These are phyloP conservation scores for Entonaema liquescens DNA, from an alignment of 495 filamentous ascomycete species.

Conservation along the genomic window DNA sequence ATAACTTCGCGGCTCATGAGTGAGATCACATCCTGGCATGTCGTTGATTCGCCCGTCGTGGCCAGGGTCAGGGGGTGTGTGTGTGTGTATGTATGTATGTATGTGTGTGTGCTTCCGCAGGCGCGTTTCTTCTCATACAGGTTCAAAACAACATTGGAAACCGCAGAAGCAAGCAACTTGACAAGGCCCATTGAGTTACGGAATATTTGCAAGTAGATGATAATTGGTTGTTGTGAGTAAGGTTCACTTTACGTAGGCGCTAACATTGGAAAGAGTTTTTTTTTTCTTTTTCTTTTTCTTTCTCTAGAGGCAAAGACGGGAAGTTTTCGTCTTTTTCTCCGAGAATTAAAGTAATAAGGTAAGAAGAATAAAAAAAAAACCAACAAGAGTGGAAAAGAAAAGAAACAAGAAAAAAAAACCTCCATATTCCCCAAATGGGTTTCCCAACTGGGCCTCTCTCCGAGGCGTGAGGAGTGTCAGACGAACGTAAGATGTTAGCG, in stretches of 20 bases:
- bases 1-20: slow-evolving; percentile 37
- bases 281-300: no score
- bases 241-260: not conserved
- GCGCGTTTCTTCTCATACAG: slow-evolving; percentile 41
- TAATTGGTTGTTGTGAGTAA: slow-evolving; percentile 21
- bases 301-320: no score
- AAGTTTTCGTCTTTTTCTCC: no score
- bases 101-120: slow-evolving; percentile 5
- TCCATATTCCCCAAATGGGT: slow-evolving; percentile 20
- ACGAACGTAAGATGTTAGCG: slow-evolving; percentile 19
- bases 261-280: no score
- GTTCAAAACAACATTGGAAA: slow-evolving; percentile 44
- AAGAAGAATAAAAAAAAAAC: no score
- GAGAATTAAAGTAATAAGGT: no score
- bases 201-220: slow-evolving; percentile 24
- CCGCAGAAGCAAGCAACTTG: slow-evolving; percentile 32
- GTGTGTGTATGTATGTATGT: no score
- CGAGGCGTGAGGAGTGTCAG: slow-evolving; percentile 19
- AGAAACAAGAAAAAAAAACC: not conserved
- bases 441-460: slow-evolving; percentile 7
- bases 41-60: slow-evolving; percentile 30
- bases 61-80: no score
- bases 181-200: slow-evolving; percentile 17
- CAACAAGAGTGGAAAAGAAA: no score
- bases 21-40: slow-evolving; percentile 36